Base-by-base conservation (phyloP, 768 basidiomycete genomes). In the Rhodotorula graminis region DNA sequence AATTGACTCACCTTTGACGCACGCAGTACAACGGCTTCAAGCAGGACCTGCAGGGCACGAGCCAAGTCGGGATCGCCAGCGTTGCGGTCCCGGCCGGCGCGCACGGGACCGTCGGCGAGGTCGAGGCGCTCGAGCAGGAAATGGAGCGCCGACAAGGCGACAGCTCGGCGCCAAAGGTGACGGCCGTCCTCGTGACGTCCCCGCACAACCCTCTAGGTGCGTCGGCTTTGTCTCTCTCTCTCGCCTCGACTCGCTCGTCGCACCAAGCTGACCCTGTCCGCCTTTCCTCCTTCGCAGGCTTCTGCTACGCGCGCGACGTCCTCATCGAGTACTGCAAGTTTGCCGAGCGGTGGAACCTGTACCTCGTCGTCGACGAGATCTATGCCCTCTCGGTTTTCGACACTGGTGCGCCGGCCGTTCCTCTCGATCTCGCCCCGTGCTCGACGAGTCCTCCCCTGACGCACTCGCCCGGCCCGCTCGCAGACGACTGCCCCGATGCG, bases 121-220 rank as follows among this genome's bases (percentile, higher is more conserved):
- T 73, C 15, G n/a, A 52, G 18, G 60, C 67, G 14, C 10, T 69
- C n/a, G 67, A 73, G 1, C 42, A 42, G 0, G 72, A 73, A 64
- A 66, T 74, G 73, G 29, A 56, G 33, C 64, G 69, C 19, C 47
- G 65, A 7, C 44, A 42, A 18, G 16, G 42, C 9, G 50, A 64
- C 9, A 62, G 58, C 0, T 33, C 19, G 40, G 19, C 23, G 44
- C n/a, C 40, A 18, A 65, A 57, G 46, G 52, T 70, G 19, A 64
- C 69, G 6, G 69, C 73, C 0, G 62, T 74, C 16, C 50, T 74
- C 2, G 42, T 74, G 0, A 64, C 69, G 27, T 70, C 64, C 9
- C 73, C 73, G 42, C 65, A 67, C 46, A 74, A 74, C 61, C 73
- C 73, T 14, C 68, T 70, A 3, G 73, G 71, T 64, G 33, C 29